Percentiles rank a stretch among this genome's conserved stretches.
phyloP scores from a whole-genome alignment of 2,329 filamentous ascomycete species.

The Aspergillus jensenii region DNA sequence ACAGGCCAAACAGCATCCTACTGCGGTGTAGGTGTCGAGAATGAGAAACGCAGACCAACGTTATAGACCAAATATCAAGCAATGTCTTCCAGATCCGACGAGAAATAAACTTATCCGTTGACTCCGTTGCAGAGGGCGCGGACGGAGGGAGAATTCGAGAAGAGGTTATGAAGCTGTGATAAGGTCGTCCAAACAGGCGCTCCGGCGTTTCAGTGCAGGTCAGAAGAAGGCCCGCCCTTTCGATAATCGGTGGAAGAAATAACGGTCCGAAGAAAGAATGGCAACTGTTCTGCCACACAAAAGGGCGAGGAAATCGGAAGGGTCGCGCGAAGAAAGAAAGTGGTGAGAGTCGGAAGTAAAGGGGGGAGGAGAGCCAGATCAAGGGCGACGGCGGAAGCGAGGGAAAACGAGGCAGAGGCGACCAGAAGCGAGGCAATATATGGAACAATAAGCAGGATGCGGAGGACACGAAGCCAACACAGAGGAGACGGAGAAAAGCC shows the following conservation, averaged over 20 bases:
- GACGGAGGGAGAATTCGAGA: not conserved
- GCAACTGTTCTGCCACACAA: not conserved
- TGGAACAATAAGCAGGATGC: not conserved
- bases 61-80: not conserved
- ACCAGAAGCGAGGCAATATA: not conserved
- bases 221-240: not conserved
- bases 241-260: not conserved
- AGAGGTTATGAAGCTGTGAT: not conserved
- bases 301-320: not conserved
- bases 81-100: not conserved
- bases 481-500: not conserved
- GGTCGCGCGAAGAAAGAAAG: not conserved
- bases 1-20: slow-evolving; percentile 27
- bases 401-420: not conserved
- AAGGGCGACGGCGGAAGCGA: not conserved
- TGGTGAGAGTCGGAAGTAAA: slow-evolving; percentile 4
- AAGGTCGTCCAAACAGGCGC: not conserved
- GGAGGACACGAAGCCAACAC: not conserved
- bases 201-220: not conserved
- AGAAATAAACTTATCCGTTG: not conserved
- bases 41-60: not conserved
- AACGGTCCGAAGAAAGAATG: not conserved
- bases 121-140: not conserved
- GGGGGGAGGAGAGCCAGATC: slow-evolving; percentile 4
- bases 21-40: slow-evolving; percentile 11